Evolutionary conservation across 2,329 filamentous ascomycete genomes (phyloP), one percentile per base, ranked within the genome.

Genomic region (Botrytis elliptica): DNA sequence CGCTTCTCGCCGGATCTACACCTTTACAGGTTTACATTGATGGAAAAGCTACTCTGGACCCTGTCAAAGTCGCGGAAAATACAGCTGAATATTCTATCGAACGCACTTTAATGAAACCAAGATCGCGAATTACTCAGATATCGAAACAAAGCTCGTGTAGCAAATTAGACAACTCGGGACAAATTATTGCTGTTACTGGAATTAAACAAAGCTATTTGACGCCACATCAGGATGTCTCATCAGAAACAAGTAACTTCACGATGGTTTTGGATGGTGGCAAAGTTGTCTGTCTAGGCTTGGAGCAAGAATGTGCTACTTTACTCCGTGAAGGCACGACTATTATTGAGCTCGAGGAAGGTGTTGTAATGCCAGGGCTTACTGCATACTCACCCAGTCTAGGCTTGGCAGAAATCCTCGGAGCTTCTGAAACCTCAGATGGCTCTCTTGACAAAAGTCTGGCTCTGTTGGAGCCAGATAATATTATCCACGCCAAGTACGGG

Each of bases 301-400:
- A 73, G 2, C 80, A 82, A 1, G 29, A 77, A 8, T 85, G 85
- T n/a, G 73, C 76, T 9, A 75, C 77, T 1, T 36, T 68, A 33
- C 74, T 80, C 25, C 72, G 74, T 14, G 36, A 76, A 3, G 74
- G 77, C 33, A 74, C 78, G 70, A 76, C 78, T 33, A 75, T 78
- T 6, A 78, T 88, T 25, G 49, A 80, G 5, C 81, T 88, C 5
- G 64, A 81, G 22, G 81, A 88, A 60, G 87, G 86, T 4, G 80
- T 87, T 75, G 77, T 88, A 52, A 82, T 85, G 12, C 85, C 86
- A 4, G 83, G 86, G 0, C 78, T 89, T 46, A 87, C 84, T n/a
- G 84, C 85, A 3, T 81, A 88, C 49, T 84, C 85, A 6, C 81
- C 82, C 8, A 77, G 79, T 12, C 82, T 89, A 3, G 88, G 88